A percentile compares a stretch with the other conserved stretches of the same genome.
These are phyloP conservation scores for Coemansia sp. DNA, from an alignment of 192 early-diverging fungal species.

Conservation along the genomic window DNA sequence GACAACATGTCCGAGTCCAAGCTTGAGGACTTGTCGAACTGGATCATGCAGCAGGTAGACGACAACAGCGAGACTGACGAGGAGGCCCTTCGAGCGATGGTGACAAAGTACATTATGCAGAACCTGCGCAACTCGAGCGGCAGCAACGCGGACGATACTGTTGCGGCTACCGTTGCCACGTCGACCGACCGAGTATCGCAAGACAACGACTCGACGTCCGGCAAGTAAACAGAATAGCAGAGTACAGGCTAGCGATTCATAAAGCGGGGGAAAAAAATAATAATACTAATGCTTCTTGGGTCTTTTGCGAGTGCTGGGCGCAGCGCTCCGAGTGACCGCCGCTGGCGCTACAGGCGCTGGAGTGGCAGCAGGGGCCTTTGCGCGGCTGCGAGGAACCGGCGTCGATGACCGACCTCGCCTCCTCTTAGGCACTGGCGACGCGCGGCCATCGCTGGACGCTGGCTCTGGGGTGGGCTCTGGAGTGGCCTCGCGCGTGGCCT, in stretches of 20 bases:
- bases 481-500: constrained; percentile 5
- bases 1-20: constrained; percentile 44
- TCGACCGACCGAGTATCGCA: constrained; percentile 34
- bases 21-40: constrained; percentile 58
- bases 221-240: not conserved
- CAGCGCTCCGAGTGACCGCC: constrained; percentile 25
- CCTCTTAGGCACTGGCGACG: constrained; percentile 25
- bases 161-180: constrained; percentile 39
- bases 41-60: constrained; percentile 62
- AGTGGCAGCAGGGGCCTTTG: constrained; percentile 28
- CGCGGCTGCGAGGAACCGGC: constrained; percentile 39
- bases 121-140: constrained; percentile 33
- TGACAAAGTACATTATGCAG: constrained; percentile 55
- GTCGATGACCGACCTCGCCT: constrained; percentile 41
- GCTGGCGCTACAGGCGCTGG: constrained; percentile 28
- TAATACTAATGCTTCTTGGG: constrained; percentile 24
- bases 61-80: constrained; percentile 60
- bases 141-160: constrained; percentile 36
- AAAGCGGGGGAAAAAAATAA: constrained; percentile 1
- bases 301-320: constrained; percentile 30
- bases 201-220: constrained; percentile 28
- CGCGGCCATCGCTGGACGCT: constrained; percentile 26
- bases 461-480: constrained; percentile 17
- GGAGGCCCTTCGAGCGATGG: constrained; percentile 62
- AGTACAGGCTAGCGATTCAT: not conserved